phyloP scores from a whole-genome alignment of 83 land plant genomes.

The Diphasiastrum complanatum region DNA sequence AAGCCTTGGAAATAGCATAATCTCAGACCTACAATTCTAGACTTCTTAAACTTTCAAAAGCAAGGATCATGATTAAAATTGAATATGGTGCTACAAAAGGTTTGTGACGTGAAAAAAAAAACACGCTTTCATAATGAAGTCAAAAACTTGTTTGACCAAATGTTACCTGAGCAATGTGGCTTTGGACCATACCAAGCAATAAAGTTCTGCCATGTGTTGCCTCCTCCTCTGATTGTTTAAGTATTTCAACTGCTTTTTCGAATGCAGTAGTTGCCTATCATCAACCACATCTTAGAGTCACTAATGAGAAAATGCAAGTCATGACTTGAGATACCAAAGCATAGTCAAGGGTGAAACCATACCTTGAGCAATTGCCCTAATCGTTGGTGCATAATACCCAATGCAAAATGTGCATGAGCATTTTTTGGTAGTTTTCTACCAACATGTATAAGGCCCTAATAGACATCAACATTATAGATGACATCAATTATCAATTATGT shows the following conservation, averaged over 20 bases:
- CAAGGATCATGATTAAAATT: neutral
- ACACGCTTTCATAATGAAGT: neutral
- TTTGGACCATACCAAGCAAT: conserved; percentile 57
- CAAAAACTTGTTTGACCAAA: too few species aligned
- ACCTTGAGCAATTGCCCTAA: conserved; percentile 73
- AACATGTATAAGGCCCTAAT: conserved; percentile 68
- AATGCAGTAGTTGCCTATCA: conserved; percentile 60
- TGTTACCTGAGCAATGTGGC: conserved; percentile 72
- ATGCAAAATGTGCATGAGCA: conserved; percentile 75
- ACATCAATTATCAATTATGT: too few species aligned
- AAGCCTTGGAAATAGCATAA: neutral
- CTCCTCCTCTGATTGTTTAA: conserved; percentile 57
- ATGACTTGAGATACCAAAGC: neutral
- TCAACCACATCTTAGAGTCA: neutral
- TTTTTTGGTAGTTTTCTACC: conserved; percentile 80
- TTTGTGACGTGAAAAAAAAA: neutral
- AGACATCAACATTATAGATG: too few species aligned
- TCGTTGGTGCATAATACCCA: conserved; percentile 84
- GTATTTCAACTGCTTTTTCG: conserved; percentile 67
- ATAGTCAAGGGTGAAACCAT: neutral
- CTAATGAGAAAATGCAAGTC: neutral
- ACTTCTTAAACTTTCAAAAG: neutral
- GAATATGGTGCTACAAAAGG: neutral
- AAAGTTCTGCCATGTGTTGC: conserved; percentile 45
- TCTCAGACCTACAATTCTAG: neutral